These are phyloP conservation scores for Ormosia emarginata DNA, from an alignment of 306 rosid genomes.

Conservation along the genomic window DNA sequence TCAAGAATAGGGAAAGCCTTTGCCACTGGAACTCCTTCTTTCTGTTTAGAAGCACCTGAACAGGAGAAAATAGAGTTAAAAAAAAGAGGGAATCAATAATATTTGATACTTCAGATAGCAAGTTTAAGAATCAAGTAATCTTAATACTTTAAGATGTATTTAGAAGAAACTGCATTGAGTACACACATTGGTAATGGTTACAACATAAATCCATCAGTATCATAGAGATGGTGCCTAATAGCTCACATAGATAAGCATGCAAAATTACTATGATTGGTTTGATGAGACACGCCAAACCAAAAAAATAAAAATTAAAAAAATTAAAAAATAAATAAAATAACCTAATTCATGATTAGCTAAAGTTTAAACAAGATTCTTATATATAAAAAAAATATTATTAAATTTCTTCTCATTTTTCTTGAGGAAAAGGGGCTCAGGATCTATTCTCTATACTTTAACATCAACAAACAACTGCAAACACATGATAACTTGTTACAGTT, in stretches of 20 bases:
- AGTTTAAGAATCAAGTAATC: conserved; percentile 5
- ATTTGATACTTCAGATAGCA: neutral
- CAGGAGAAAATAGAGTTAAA: neutral
- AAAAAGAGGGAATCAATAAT: neutral
- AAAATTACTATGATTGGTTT: neutral
- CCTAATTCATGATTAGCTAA: neutral
- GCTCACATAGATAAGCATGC: neutral
- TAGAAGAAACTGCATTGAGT: neutral
- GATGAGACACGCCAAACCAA: neutral
- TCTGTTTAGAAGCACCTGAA: conserved; percentile 79
- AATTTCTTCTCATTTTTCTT: neutral
- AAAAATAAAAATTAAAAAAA: neutral
- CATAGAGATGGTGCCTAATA: neutral
- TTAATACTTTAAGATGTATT: neutral
- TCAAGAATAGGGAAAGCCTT: conserved; percentile 75
- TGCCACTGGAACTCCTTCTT: conserved; percentile 88
- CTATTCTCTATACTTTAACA: conserved; percentile 1
- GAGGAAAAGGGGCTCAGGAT: neutral
- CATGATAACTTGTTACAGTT: neutral
- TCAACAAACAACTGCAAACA: neutral
- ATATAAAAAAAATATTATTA: neutral
- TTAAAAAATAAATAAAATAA: too few relatives aligned
- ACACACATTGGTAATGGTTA: neutral
- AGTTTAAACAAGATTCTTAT: neutral
- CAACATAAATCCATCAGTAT: neutral